Evolutionary conservation across 192 early-diverging fungal species (phyloP).

Genomic region (Spizellomyces punctatus): DNA sequence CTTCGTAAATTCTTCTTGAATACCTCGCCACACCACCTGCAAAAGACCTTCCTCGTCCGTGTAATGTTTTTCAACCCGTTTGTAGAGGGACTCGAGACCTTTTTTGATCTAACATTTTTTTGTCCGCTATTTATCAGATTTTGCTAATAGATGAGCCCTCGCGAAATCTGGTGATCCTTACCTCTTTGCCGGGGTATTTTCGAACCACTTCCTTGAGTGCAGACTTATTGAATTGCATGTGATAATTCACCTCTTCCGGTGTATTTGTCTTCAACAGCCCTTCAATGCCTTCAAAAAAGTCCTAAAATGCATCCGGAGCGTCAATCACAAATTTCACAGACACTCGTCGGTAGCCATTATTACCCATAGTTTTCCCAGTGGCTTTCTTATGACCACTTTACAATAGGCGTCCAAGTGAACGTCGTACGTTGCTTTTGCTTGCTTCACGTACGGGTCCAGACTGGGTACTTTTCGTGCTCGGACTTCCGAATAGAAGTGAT

Average conservation of each 20-base stretch:
- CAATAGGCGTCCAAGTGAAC: slow-evolving; percentile 80
- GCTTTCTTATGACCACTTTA: slow-evolving; percentile 83
- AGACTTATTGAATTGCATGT: slow-evolving; percentile 81
- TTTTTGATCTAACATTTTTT: slow-evolving; percentile 63
- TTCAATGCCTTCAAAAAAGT: slow-evolving; percentile 97
- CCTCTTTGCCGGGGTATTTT: slow-evolving; percentile 81
- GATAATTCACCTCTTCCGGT: slow-evolving; percentile 79
- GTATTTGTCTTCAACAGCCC: slow-evolving; percentile 73
- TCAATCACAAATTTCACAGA: neutral
- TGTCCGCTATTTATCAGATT: neutral
- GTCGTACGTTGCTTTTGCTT: slow-evolving; percentile 83
- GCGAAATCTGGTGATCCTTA: slow-evolving; percentile 29
- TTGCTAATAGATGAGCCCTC: neutral
- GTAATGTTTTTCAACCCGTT: slow-evolving; percentile 94
- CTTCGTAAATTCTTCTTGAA: slow-evolving; percentile 83
- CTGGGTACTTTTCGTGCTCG: slow-evolving; percentile 71
- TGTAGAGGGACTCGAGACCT: slow-evolving; percentile 79
- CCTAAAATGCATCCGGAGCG: slow-evolving; percentile 46
- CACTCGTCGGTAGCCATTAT: neutral
- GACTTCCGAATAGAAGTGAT: slow-evolving; percentile 83
- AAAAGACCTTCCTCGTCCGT: slow-evolving; percentile 76
- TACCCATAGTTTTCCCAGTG: slow-evolving; percentile 82
- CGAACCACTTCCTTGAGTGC: slow-evolving; percentile 83
- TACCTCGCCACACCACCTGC: slow-evolving; percentile 88
- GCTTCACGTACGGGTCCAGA: slow-evolving; percentile 79